A percentile compares a stretch with the other conserved stretches of the same genome.
Conservation (phyloP, 2,329 filamentous ascomycete genomes). For the Apiospora hydei region DNA sequence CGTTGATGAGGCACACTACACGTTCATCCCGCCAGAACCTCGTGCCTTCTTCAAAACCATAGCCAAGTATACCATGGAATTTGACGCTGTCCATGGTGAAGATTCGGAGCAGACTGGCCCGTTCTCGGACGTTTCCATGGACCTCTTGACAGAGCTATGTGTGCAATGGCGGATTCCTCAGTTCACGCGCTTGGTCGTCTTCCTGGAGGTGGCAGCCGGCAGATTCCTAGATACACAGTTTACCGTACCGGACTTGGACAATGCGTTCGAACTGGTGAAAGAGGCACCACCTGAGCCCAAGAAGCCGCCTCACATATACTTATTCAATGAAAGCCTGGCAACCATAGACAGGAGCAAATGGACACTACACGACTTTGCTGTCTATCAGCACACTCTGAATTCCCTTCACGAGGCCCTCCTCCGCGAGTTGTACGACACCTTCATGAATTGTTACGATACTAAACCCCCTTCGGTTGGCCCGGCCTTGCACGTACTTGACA, state of each 20-base stretch:
- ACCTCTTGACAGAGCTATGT: constrained; percentile 85
- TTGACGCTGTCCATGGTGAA: constrained; percentile 65
- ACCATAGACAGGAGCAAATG: constrained; percentile 68
- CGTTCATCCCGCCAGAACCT: constrained; percentile 87
- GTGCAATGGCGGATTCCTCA: constrained; percentile 89
- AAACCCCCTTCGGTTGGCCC: constrained; percentile 84
- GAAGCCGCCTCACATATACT: constrained; percentile 63
- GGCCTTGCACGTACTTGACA: constrained; percentile 81
- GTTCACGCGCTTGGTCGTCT: constrained; percentile 78
- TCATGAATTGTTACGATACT: constrained; percentile 87
- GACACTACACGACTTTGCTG: constrained; percentile 72
- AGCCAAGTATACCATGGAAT: constrained; percentile 76
- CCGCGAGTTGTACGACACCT: constrained; percentile 85
- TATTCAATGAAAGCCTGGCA: constrained; percentile 57
- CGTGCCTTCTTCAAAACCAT: constrained; percentile 85
- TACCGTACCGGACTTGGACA: constrained; percentile 80
- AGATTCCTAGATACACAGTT: constrained; percentile 88
- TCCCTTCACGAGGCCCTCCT: constrained; percentile 82
- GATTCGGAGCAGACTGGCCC: constrained; percentile 57
- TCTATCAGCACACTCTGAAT: constrained; percentile 78
- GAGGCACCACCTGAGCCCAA: constrained; percentile 71
- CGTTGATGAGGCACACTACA: constrained; percentile 75
- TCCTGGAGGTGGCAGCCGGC: constrained; percentile 84
- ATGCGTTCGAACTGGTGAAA: constrained; percentile 84
- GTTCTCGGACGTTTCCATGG: constrained; percentile 79